Evolutionary conservation across 345 rosid species (phyloP), one percentile per base, ranked within the genome.

Genomic region (Pistacia atlantica): DNA sequence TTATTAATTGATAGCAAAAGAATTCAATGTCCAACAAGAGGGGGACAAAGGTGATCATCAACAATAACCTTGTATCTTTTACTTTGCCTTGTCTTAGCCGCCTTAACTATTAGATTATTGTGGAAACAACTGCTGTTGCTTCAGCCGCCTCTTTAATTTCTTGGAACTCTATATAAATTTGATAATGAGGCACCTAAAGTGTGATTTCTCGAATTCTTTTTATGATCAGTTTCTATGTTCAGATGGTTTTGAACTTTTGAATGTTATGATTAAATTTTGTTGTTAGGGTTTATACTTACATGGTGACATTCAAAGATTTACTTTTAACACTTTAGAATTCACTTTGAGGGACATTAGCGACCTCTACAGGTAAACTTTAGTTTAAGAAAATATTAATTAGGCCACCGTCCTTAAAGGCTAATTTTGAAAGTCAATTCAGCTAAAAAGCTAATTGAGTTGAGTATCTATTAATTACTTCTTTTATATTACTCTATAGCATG

Each of bases 321-420:
- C 65, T 82, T 81, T 42, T 71, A 4, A 35, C 35, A 59, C 18
- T 13, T 3, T 20, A n/a, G 59, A 49, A 18, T 61, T 71, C 16
- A 18, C 69, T 76, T 81, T 81, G 71, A 74, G 66, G 48, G 71
- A 79, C 87, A 77, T 22, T 59, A 38, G 22, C 51, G 33, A 22
- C 52, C 52, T 69, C 42, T 56, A 59, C 45, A 62, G 60, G 5
- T 31, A 31, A 5, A 8, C 60, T 46, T 68, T 79, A 56, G 33
- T 11, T 11, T 14, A 14, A 25, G 42, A 8, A 45, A 13, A 42
- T 7, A 42, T 42, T 14, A 16, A 16, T 62, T 65, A 49, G 51
- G 52, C 67, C 62, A 70, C 79, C 52, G 28, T 61, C 60, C 59
- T 45, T 64, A 33, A 73, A 62, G 28, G 16, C 8, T 33, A 18